A percentile compares a stretch with the other conserved stretches of the same genome.
Evolutionary conservation across 2,329 filamentous ascomycete genomes (phyloP).

Genomic region (Aspergillus sergii): DNA sequence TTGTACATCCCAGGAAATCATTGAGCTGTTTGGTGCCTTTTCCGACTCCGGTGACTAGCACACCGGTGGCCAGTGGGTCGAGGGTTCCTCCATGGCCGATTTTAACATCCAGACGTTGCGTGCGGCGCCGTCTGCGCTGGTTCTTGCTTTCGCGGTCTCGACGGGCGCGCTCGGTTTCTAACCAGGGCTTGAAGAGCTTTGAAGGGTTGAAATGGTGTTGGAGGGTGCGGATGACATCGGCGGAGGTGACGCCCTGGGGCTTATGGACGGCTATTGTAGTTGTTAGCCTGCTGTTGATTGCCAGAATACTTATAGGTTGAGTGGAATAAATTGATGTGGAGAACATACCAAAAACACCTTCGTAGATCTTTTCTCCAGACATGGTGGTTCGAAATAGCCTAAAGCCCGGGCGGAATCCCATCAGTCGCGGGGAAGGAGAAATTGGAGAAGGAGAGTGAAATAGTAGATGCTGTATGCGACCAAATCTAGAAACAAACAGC

Average conservation of each 20-base stretch:
- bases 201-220: slow-evolving; percentile 85
- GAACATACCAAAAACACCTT: slow-evolving; percentile 49
- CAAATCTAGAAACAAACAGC: not conserved
- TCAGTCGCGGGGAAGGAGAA: slow-evolving; percentile 24
- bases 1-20: slow-evolving; percentile 83
- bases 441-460: slow-evolving; percentile 8
- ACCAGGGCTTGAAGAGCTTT: slow-evolving; percentile 73
- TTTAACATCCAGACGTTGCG: slow-evolving; percentile 73
- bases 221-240: slow-evolving; percentile 85
- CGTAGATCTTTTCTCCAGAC: slow-evolving; percentile 55
- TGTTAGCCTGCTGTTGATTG: not conserved
- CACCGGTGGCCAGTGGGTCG: slow-evolving; percentile 89
- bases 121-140: slow-evolving; percentile 63
- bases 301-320: not conserved
- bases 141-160: slow-evolving; percentile 60
- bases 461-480: not conserved
- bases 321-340: not conserved
- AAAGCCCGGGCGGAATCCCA: slow-evolving; percentile 33
- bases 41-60: slow-evolving; percentile 86
- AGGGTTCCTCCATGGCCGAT: slow-evolving; percentile 95
- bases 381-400: slow-evolving; percentile 39
- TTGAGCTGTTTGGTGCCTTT: slow-evolving; percentile 81
- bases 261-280: slow-evolving; percentile 79
- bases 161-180: slow-evolving; percentile 63
- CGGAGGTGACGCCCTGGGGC: slow-evolving; percentile 81